Conservation (phyloP, 148 eudicot species). For the Fagopyrum homotropicum region DNA sequence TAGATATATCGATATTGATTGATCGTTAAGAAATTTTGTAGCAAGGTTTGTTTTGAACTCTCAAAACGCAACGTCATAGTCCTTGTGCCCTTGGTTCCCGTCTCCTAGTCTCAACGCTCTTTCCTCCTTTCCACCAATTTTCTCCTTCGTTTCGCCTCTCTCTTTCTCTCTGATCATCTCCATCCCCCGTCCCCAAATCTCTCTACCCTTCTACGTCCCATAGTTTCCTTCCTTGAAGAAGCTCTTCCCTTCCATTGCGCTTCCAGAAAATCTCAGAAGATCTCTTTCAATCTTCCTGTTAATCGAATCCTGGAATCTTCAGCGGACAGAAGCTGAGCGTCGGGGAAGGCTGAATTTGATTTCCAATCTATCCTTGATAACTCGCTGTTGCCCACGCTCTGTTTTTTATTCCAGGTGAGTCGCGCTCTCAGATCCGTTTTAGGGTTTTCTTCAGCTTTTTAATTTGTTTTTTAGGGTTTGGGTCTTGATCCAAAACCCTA, state of each 20-base stretch:
- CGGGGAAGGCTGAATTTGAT: neutral
- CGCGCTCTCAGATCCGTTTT: neutral
- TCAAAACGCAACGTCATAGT: neutral
- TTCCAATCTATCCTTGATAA: neutral
- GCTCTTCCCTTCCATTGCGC: neutral
- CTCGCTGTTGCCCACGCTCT: neutral
- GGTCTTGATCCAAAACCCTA: constrained; percentile 3
- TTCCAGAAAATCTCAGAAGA: neutral
- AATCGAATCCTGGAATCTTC: neutral
- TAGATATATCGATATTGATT: no score
- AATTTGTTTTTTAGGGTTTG: constrained; percentile 5
- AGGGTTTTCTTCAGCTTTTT: neutral
- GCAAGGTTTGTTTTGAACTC: neutral
- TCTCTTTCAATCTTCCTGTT: neutral
- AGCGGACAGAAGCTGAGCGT: constrained; percentile 2
- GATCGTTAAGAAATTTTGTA: no score
- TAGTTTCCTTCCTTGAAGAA: neutral
- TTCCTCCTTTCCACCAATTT: constrained; percentile 10
- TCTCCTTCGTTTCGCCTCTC: constrained; percentile 11
- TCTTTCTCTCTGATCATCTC: constrained; percentile 7
- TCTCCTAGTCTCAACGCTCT: constrained; percentile 13
- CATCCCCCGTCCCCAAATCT: constrained; percentile 2
- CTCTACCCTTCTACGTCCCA: neutral
- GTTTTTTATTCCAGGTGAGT: constrained; percentile 5
- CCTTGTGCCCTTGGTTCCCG: neutral